Conservation (phyloP, 441 rosid genomes). For the Mallotus repandus region DNA sequence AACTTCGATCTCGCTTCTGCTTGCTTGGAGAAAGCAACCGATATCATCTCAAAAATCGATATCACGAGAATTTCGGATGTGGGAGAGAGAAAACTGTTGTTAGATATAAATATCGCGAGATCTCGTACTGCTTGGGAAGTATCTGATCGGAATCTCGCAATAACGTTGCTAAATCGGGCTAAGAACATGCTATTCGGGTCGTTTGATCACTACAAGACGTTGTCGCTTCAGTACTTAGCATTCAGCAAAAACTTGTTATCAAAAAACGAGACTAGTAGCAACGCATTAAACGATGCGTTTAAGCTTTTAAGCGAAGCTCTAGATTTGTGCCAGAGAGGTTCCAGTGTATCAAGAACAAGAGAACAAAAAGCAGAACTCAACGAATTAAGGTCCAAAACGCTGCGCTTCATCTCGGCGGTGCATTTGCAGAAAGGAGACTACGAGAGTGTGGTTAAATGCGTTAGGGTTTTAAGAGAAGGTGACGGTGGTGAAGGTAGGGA, state of each 20-base stretch:
- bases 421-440: conserved; percentile 84
- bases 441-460: conserved; percentile 87
- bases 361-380: conserved; percentile 59
- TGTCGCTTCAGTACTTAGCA: conserved; percentile 63
- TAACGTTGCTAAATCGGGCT: conserved; percentile 65
- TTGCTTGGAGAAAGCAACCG: conserved; percentile 86
- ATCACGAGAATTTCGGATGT: conserved; percentile 44
- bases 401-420: conserved; percentile 84
- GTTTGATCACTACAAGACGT: conserved; percentile 57
- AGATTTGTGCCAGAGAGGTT: conserved; percentile 79
- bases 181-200: conserved; percentile 65
- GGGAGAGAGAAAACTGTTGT: conserved; percentile 61
- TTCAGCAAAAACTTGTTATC: conserved; percentile 61
- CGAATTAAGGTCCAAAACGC: conserved; percentile 54
- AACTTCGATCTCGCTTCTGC: conserved; percentile 69
- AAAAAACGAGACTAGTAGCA: conserved; percentile 29
- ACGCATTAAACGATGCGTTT: conserved; percentile 54
- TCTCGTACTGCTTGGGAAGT: conserved; percentile 84
- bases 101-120: conserved; percentile 78
- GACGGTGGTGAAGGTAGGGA: conserved; percentile 49
- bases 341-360: conserved; percentile 49
- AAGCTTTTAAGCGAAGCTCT: conserved; percentile 83
- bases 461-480: conserved; percentile 75
- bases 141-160: conserved; percentile 65
- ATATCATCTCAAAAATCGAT: conserved; percentile 63